Evolutionary conservation across 1,284 basidiomycete species (phyloP).

Genomic region (Caloboletus inedulis): DNA sequence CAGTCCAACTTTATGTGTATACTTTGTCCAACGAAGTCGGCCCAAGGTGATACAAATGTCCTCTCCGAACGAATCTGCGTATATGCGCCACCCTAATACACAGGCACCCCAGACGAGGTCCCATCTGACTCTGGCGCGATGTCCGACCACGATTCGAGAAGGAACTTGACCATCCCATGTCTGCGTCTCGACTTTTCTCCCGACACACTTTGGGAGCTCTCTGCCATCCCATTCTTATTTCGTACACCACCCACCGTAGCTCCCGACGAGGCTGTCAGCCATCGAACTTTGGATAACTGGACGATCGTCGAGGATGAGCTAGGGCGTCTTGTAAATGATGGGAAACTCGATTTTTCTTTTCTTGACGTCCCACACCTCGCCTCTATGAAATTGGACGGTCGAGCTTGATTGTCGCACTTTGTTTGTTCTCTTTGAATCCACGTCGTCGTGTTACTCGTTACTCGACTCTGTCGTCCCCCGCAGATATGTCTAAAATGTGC

Average conservation of each 20-base stretch:
- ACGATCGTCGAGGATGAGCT: slow-evolving; percentile 24
- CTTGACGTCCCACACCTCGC: slow-evolving; percentile 22
- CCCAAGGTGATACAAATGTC: slow-evolving; percentile 25
- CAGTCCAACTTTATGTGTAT: slow-evolving; percentile 17
- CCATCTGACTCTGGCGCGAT: neutral
- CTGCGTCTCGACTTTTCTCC: slow-evolving; percentile 17
- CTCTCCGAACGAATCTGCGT: slow-evolving; percentile 5
- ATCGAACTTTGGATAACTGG: slow-evolving; percentile 12
- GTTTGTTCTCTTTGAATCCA: slow-evolving; percentile 4
- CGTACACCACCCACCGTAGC: slow-evolving; percentile 21
- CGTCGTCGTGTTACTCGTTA: neutral
- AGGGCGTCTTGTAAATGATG: slow-evolving; percentile 19
- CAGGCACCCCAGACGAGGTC: slow-evolving; percentile 9
- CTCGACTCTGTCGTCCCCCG: neutral
- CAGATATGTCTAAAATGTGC: neutral
- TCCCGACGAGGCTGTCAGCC: neutral
- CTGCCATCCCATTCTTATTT: slow-evolving; percentile 34
- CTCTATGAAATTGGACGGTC: slow-evolving; percentile 17
- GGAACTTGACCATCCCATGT: neutral
- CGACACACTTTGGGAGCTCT: slow-evolving; percentile 24
- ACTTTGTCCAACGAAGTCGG: slow-evolving; percentile 17
- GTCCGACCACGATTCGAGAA: neutral
- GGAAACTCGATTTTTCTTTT: slow-evolving; percentile 30
- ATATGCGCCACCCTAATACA: slow-evolving; percentile 21
- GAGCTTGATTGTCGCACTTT: neutral